Evolutionary conservation across 163 green algal genomes (phyloP).

Genomic region (Chlamydomonas reinhardtii): DNA sequence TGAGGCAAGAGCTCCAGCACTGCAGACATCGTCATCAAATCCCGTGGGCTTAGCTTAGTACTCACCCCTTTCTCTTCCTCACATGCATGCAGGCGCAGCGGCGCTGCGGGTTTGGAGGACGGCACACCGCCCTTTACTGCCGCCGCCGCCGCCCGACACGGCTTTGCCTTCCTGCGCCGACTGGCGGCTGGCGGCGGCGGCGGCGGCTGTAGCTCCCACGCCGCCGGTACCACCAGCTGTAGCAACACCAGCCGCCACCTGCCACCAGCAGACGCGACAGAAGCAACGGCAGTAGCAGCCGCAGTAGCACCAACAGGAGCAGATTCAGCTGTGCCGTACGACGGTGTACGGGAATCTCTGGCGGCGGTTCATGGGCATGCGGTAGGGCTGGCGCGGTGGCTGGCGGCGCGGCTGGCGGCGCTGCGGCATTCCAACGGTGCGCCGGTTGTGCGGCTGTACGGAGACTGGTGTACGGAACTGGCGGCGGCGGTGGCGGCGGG

Average conservation of each 20-base stretch:
- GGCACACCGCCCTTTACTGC: slow-evolving; percentile 86
- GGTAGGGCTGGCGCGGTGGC: slow-evolving; percentile 40
- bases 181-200: slow-evolving; percentile 67
- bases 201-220: background rate
- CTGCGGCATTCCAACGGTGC: slow-evolving; percentile 78
- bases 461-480: slow-evolving; percentile 43
- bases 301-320: too few relatives aligned
- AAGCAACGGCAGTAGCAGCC: too few relatives aligned
- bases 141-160: slow-evolving; percentile 75
- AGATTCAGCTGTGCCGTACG: too few relatives aligned
- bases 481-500: background rate
- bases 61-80: background rate
- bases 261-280: too few relatives aligned
- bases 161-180: slow-evolving; percentile 73
- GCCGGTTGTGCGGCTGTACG: slow-evolving; percentile 76
- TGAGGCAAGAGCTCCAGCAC: too few relatives aligned
- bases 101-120: slow-evolving; percentile 84
- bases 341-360: too few relatives aligned
- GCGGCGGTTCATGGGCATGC: slow-evolving; percentile 56
- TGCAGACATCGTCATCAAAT: too few relatives aligned
- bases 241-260: too few relatives aligned
- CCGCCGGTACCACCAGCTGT: background rate
- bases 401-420: slow-evolving; percentile 59
- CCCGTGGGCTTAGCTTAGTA: too few relatives aligned
- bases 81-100: slow-evolving; percentile 57